Evolutionary conservation across 768 basidiomycete genomes (phyloP), one percentile per base, ranked within the genome.

Genomic region (Rhodotorula kratochvilovae): DNA sequence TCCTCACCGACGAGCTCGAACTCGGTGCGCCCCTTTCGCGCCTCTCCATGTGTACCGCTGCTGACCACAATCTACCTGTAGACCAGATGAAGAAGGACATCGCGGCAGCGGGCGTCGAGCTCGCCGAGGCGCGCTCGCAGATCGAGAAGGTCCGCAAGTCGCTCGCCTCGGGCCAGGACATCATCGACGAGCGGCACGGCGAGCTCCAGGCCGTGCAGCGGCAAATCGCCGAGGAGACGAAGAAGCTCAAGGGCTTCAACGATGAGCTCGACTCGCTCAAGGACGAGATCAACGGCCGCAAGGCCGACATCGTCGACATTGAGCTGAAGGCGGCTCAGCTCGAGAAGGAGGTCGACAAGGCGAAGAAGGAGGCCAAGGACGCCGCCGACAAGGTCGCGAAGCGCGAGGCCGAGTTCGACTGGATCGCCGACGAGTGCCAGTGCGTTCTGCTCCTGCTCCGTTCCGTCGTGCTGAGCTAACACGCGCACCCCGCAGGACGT

Each of bases 381-480:
- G 86, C 87, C 3, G 77, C 79, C 42, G 87, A 86, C 56, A 66
- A 77, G 48, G 85, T 88, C 36, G 79, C 84, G 35, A 85, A 84
- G 59, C 83, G 95, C n/a, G 92, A 96, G 82, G 87, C 88, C 77
- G 85, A 88, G 78, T 85, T 89, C 76, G 85, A 88, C 1, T 98
- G 96, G 96, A 98, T 99, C 71, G 79, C 79, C 10, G 87, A 93
- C 71, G 94, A 99, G 79, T 85, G 87, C 75, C 85, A 88, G 94
- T 96, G 77, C 78, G 91, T 85, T 31, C 29, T 3, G 64, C 25
- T 56, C 23, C 15, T 10, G 33, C n/a, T 23, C 11, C 5, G 15
- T 13, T 21, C 33, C 31, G n/a, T 13, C 45, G 51, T 43, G 27
- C 29, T 7, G 29, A 8, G 50, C 25, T n/a, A 10, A 23, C 31